Evolutionary conservation across 1,139 yeast genomes (phyloP).

Genomic region (Saccharomyces hybrid): DNA sequence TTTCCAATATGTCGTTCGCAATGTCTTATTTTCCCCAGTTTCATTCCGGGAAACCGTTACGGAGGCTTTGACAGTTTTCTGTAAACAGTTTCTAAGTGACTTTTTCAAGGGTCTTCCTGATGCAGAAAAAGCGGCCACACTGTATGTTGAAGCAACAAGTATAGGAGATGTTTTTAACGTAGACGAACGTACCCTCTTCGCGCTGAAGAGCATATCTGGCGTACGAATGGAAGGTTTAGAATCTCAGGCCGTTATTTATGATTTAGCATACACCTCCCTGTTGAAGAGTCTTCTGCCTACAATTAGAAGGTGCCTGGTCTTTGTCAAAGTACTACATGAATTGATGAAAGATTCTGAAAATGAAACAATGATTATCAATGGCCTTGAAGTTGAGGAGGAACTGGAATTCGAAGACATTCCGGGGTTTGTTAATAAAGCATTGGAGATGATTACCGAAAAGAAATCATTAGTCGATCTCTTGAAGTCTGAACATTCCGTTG

Average conservation of each 20-base stretch:
- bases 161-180: background rate
- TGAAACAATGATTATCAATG: slow-evolving; percentile 13
- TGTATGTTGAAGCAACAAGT: background rate
- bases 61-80: slow-evolving; percentile 15
- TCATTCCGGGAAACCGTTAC: slow-evolving; percentile 16
- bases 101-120: slow-evolving; percentile 11
- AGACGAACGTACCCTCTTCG: background rate
- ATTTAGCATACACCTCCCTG: slow-evolving; percentile 18
- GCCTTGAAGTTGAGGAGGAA: slow-evolving; percentile 12
- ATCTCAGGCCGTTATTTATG: slow-evolving; percentile 9
- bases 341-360: slow-evolving; percentile 16
- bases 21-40: slow-evolving; percentile 16
- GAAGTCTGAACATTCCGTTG: slow-evolving; percentile 5
- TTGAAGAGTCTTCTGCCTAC: slow-evolving; percentile 24
- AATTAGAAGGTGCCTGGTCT: slow-evolving; percentile 23
- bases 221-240: background rate
- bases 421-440: slow-evolving; percentile 12
- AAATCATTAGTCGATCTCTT: slow-evolving; percentile 13
- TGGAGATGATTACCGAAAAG: slow-evolving; percentile 13
- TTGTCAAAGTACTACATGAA: slow-evolving; percentile 23
- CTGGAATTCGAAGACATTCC: slow-evolving; percentile 8
- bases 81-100: slow-evolving; percentile 15
- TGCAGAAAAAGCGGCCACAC: background rate
- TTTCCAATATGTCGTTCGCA: slow-evolving; percentile 27
- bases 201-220: background rate